Evolutionary conservation across 2,329 filamentous ascomycete species (phyloP), one percentile per base, ranked within the genome.

Genomic region (Epicoccum nigrum): DNA sequence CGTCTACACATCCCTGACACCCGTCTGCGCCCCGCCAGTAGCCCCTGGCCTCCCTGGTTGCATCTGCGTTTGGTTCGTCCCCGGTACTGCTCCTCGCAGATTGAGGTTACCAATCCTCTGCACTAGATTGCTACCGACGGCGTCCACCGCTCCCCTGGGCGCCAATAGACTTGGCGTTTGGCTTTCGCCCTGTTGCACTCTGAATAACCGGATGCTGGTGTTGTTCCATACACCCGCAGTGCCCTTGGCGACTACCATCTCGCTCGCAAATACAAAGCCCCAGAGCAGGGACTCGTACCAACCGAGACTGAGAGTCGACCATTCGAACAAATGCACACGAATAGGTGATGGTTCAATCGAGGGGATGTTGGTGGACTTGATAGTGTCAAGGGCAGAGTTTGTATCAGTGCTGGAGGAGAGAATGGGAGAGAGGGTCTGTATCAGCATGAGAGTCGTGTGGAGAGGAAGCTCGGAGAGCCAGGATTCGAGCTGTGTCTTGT

Each of bases 271-370:
- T 45, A 97, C 86, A 63, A 97, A 90, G 13, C 91, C 87, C 94
- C 94, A 99, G 8, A 99, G 80, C 11, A 97, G 80, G 4, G 90
- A 93, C 73, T 97, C 91, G 72, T 97, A 97, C 94, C 94, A 97
- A 40, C 92, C 93, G 42, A 97, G 80, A 0, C 90, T 89, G 27
- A 96, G 79, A 0, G 90, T 87, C 3, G 92, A 93, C 93, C 93
- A 97, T 75, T 96, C 91, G 66, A 97, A 97, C 12, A 90, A 87
- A 68, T 97, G 92, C 13, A 94, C 87, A 25, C 89, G 83, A 44
- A 90, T 82, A 0, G 88, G 81, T 1, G 86, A 86, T 1, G 89
- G 83, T 37, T 96, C 91, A 30, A 96, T 84, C 7, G 85, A 87
- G 8, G 85, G 81, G 34, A 95, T 77, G 42, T 83, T 80, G 1